Conservation (phyloP, 345 rosid species). For the Bruguiera gymnorhiza region DNA sequence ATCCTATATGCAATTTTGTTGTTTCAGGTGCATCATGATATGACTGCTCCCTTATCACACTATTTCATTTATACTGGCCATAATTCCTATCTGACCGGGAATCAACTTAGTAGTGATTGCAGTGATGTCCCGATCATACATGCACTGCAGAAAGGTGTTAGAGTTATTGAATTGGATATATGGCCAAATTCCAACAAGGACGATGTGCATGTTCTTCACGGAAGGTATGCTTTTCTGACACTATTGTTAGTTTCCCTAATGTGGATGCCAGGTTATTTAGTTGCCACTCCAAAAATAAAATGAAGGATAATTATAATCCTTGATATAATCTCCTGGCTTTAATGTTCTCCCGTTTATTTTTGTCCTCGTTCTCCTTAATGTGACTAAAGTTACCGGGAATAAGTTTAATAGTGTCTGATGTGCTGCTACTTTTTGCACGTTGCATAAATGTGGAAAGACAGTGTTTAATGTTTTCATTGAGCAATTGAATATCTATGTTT, state of each 20-base stretch:
- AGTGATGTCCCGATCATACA: slow-evolving; percentile 85
- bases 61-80: slow-evolving; percentile 90
- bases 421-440: background rate
- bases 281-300: background rate
- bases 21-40: slow-evolving; percentile 83
- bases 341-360: background rate
- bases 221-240: slow-evolving; percentile 47
- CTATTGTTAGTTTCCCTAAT: background rate
- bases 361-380: background rate
- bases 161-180: slow-evolving; percentile 91
- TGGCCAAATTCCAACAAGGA: slow-evolving; percentile 80
- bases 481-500: too few relatives aligned
- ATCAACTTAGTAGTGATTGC: slow-evolving; percentile 91
- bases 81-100: slow-evolving; percentile 89
- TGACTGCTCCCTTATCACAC: slow-evolving; percentile 84
- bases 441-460: too few relatives aligned
- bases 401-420: background rate
- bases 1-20: background rate
- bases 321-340: background rate
- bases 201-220: slow-evolving; percentile 79
- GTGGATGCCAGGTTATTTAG: background rate
- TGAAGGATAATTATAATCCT: background rate
- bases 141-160: slow-evolving; percentile 68
- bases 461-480: too few relatives aligned
- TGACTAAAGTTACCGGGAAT: background rate